These are phyloP conservation scores for Tolypocladium tundrense DNA, from an alignment of 2,329 filamentous ascomycete genomes.

Conservation along the genomic window DNA sequence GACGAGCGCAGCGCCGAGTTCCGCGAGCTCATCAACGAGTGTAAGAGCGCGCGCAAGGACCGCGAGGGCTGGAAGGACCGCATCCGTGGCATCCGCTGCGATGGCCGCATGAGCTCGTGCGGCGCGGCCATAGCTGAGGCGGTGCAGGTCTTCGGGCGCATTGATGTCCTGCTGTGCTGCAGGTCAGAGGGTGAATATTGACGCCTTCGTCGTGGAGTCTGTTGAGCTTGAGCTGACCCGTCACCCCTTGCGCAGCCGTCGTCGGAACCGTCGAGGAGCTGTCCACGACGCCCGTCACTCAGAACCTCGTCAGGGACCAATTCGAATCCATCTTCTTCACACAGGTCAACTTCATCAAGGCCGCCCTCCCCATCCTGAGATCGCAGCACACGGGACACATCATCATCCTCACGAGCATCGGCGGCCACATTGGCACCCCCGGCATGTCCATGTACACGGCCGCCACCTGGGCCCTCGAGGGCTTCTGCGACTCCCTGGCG, in stretches of 20 bases:
- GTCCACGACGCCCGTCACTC: constrained; percentile 58
- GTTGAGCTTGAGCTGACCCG: constrained; percentile 3
- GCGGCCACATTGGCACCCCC: constrained; percentile 85
- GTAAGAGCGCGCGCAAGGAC: constrained; percentile 50
- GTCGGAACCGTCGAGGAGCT: constrained; percentile 89
- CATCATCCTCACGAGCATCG: constrained; percentile 79
- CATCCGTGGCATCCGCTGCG: constrained; percentile 55
- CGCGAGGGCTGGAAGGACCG: constrained; percentile 73
- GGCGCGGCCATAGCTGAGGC: constrained; percentile 82
- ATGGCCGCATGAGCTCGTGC: constrained; percentile 60
- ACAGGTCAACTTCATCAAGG: constrained; percentile 92
- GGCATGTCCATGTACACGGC: constrained; percentile 86
- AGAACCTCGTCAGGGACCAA: constrained; percentile 76
- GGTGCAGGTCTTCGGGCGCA: constrained; percentile 69
- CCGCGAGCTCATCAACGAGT: constrained; percentile 64
- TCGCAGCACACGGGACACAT: constrained; percentile 79
- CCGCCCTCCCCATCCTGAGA: constrained; percentile 69
- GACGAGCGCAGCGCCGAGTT: constrained; percentile 69
- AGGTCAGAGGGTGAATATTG: constrained; percentile 61
- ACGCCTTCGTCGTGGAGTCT: too few species aligned
- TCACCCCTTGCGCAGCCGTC: constrained; percentile 45
- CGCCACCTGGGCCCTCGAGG: constrained; percentile 88
- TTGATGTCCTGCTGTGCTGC: constrained; percentile 87
- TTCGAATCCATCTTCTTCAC: constrained; percentile 95
- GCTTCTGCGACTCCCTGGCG: constrained; percentile 87